Conservation (phyloP, 768 basidiomycete genomes). For the Pleurotus tuber-regium region DNA sequence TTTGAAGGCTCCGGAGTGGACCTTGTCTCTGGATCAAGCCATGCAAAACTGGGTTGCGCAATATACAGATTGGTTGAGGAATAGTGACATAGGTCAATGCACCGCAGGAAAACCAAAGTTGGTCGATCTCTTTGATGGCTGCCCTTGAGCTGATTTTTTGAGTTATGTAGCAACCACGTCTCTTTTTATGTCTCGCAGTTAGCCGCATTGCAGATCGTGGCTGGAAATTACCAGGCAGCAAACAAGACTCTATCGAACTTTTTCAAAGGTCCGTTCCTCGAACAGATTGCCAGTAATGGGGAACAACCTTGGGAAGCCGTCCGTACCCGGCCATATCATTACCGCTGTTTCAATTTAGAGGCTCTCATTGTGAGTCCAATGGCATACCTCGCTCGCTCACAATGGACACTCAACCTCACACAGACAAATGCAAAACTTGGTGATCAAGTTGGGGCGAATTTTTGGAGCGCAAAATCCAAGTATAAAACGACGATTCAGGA, state of each 20-base stretch:
- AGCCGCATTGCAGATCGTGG: slow-evolving; percentile 36
- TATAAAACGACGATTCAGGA: slow-evolving; percentile 51
- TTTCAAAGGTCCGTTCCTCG: slow-evolving; percentile 38
- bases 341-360: slow-evolving; percentile 57
- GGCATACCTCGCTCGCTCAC: neutral
- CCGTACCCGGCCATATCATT: slow-evolving; percentile 54
- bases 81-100: slow-evolving; percentile 38
- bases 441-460: slow-evolving; percentile 46
- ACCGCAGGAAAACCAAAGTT: slow-evolving; percentile 47
- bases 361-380: slow-evolving; percentile 47
- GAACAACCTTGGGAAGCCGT: slow-evolving; percentile 59
- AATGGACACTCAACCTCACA: neutral
- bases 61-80: slow-evolving; percentile 45
- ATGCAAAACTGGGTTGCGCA: slow-evolving; percentile 41
- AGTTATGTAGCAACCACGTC: slow-evolving; percentile 45
- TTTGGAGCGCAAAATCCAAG: slow-evolving; percentile 45
- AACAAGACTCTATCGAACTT: slow-evolving; percentile 33
- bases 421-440: slow-evolving; percentile 55
- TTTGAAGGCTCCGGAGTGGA: slow-evolving; percentile 39
- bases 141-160: neutral
- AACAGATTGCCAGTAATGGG: slow-evolving; percentile 49
- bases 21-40: slow-evolving; percentile 30
- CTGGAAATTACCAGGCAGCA: slow-evolving; percentile 41
- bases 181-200: slow-evolving; percentile 48
- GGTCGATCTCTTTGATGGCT: slow-evolving; percentile 14